Evolutionary conservation across 192 early-diverging fungal genomes (phyloP).

Genomic region (Podila minutissima): DNA sequence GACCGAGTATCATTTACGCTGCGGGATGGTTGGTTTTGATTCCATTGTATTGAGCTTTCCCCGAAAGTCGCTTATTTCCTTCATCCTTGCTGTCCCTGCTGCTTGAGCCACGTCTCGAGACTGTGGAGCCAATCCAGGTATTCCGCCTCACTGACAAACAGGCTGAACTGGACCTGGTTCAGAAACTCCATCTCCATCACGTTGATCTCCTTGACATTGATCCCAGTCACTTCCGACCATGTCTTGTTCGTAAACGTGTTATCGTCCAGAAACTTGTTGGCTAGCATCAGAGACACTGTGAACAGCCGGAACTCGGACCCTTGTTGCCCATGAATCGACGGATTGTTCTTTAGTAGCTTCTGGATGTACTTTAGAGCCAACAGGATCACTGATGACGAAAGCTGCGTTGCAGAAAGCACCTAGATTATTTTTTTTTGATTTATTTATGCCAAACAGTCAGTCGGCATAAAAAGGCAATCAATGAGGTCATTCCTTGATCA

Average conservation of each 20-base stretch:
- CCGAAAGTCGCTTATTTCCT: no score
- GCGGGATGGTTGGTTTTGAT: no score
- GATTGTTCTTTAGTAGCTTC: constrained; percentile 62
- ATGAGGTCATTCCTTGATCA: no score
- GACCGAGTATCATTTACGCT: no score
- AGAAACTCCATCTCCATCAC: constrained; percentile 92
- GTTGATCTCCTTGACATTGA: constrained; percentile 82
- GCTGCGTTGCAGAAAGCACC: constrained; percentile 67
- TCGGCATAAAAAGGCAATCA: not conserved
- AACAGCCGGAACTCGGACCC: constrained; percentile 88
- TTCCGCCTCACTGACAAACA: constrained; percentile 74
- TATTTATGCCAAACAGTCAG: constrained; percentile 19
- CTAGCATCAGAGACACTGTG: constrained; percentile 85
- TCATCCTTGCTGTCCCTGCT: constrained; percentile 36
- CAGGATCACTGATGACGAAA: constrained; percentile 71
- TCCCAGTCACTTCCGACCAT: constrained; percentile 87
- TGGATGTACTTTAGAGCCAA: constrained; percentile 73
- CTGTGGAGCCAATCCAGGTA: constrained; percentile 77
- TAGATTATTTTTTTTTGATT: constrained; percentile 31
- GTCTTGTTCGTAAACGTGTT: constrained; percentile 92
- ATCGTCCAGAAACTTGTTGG: constrained; percentile 89
- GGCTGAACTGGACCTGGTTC: constrained; percentile 75
- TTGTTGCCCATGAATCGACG: constrained; percentile 64
- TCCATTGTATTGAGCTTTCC: no score
- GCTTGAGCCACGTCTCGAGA: constrained; percentile 51